These are phyloP conservation scores for Trebouxia sp. DNA, from an alignment of 139 green algal species.

Conservation along the genomic window DNA sequence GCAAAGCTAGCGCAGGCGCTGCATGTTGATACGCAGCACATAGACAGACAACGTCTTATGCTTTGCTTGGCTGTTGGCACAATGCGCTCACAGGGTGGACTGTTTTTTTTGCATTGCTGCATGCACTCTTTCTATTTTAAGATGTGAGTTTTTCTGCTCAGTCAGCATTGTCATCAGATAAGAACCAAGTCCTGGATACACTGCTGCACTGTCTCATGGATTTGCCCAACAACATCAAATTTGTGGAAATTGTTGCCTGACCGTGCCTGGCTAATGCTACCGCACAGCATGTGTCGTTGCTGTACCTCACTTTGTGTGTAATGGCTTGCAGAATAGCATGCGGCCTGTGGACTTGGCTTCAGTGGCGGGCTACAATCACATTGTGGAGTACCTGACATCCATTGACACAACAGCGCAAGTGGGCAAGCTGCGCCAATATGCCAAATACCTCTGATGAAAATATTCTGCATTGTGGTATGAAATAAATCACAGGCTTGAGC, in stretches of 20 bases:
- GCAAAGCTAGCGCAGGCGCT: neutral
- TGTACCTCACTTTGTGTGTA: neutral
- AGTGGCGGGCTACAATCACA: neutral
- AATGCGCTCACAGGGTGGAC: neutral
- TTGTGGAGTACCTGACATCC: slow-evolving; percentile 25
- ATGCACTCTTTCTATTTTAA: too few relatives aligned
- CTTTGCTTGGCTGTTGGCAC: neutral
- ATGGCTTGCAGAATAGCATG: slow-evolving; percentile 6
- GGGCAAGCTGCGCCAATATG: slow-evolving; percentile 17
- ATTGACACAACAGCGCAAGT: slow-evolving; percentile 24
- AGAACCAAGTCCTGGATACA: too few relatives aligned
- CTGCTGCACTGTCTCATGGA: too few relatives aligned
- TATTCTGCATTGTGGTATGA: too few relatives aligned
- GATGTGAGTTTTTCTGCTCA: too few relatives aligned
- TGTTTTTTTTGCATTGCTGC: neutral
- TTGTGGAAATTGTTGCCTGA: too few relatives aligned
- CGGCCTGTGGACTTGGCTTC: slow-evolving; percentile 19
- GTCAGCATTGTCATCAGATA: too few relatives aligned
- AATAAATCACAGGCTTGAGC: too few relatives aligned
- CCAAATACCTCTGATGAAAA: neutral
- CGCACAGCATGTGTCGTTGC: neutral
- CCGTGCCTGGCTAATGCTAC: neutral
- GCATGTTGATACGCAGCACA: neutral
- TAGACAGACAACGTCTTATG: neutral
- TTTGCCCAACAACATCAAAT: slow-evolving; percentile 7